Conservation (phyloP, 441 rosid species). For the Cnidoscolus chayamansa region DNA sequence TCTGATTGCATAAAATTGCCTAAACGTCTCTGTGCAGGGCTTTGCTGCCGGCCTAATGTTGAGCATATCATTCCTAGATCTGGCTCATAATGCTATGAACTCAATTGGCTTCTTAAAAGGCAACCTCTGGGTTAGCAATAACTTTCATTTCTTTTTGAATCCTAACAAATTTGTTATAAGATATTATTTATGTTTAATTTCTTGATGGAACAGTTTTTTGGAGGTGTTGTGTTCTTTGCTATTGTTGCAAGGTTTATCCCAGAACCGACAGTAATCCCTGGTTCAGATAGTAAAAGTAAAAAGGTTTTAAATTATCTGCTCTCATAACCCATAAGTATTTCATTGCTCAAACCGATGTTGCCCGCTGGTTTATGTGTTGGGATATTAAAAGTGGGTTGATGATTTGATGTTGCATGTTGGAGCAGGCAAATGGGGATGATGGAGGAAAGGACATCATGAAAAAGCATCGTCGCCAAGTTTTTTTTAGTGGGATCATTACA, state of each 20-base stretch:
- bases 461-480: slow-evolving; percentile 89
- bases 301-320: slow-evolving; percentile 45
- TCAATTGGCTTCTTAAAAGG: slow-evolving; percentile 92
- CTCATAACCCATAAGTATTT: slow-evolving; percentile 13
- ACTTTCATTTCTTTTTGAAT: slow-evolving; percentile 18
- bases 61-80: slow-evolving; percentile 94
- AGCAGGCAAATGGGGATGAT: slow-evolving; percentile 63
- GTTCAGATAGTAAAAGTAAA: slow-evolving; percentile 59
- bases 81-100: slow-evolving; percentile 96
- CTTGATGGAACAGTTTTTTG: slow-evolving; percentile 68
- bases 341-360: neutral
- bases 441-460: slow-evolving; percentile 84
- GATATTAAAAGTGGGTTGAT: slow-evolving; percentile 24
- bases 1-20: slow-evolving; percentile 1
- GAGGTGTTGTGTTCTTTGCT: slow-evolving; percentile 92
- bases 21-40: slow-evolving; percentile 57
- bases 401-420: slow-evolving; percentile 31
- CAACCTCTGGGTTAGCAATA: slow-evolving; percentile 83
- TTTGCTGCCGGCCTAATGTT: slow-evolving; percentile 99
- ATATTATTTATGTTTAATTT: slow-evolving; percentile 31
- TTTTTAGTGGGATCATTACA: slow-evolving; percentile 91
- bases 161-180: slow-evolving; percentile 13
- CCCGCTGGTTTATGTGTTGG: slow-evolving; percentile 9
- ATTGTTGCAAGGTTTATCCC: slow-evolving; percentile 83
- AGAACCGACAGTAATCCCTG: slow-evolving; percentile 66